A percentile compares a stretch with the other conserved stretches of the same genome.
These are phyloP conservation scores for Peronospora belbahrii DNA, from an alignment of 352 stramenopile species.

Conservation along the genomic window DNA sequence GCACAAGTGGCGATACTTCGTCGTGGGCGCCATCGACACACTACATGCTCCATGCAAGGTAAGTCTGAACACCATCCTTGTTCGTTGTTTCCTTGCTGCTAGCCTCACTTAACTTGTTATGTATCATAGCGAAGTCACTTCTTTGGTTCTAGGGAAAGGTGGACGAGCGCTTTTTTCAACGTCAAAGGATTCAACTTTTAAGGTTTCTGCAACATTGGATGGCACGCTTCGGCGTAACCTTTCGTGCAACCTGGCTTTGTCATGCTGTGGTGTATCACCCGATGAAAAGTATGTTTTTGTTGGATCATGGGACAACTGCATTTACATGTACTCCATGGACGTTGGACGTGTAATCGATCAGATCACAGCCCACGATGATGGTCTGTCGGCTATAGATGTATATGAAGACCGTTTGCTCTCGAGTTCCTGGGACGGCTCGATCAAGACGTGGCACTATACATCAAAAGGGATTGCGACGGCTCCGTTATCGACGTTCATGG, in stretches of 20 bases:
- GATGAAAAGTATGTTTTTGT: slow-evolving; percentile 84
- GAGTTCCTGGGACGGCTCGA: slow-evolving; percentile 65
- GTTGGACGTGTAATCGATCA: slow-evolving; percentile 74
- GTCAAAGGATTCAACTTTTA: slow-evolving; percentile 69
- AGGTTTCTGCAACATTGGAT: slow-evolving; percentile 61
- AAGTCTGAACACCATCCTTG: slow-evolving; percentile 9
- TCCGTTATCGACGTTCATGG: slow-evolving; percentile 62
- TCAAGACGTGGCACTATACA: slow-evolving; percentile 80
- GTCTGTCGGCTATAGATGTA: slow-evolving; percentile 66
- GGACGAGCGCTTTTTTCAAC: slow-evolving; percentile 62
- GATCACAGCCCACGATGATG: slow-evolving; percentile 71
- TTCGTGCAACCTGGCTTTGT: slow-evolving; percentile 71
- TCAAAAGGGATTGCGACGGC: slow-evolving; percentile 52
- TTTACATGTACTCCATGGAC: slow-evolving; percentile 87
- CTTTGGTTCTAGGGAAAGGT: slow-evolving; percentile 51
- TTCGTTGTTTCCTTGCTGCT: background rate
- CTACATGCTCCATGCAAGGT: slow-evolving; percentile 66
- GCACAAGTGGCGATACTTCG: slow-evolving; percentile 34
- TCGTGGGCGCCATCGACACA: slow-evolving; percentile 58
- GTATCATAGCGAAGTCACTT: slow-evolving; percentile 54
- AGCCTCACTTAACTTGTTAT: background rate
- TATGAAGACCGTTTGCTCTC: slow-evolving; percentile 68
- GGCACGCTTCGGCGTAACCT: slow-evolving; percentile 56
- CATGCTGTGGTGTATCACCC: slow-evolving; percentile 65
- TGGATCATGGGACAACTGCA: slow-evolving; percentile 72